Percentiles rank a stretch among this genome's conserved stretches.
Conservation (phyloP, 2,329 filamentous ascomycete genomes). For the Nectriaceae sp. region DNA sequence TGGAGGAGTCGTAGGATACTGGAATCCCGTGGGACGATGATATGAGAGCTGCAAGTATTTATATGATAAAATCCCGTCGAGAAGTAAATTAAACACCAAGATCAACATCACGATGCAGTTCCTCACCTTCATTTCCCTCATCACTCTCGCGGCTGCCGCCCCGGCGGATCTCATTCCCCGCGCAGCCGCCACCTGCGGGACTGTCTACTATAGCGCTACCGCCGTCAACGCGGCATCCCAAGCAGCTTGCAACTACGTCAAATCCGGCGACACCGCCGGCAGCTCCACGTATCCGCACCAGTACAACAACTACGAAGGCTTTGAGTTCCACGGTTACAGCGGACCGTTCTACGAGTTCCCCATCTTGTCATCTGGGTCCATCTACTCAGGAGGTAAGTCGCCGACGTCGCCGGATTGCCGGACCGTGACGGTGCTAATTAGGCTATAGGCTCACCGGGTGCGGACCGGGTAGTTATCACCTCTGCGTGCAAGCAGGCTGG, state of each 20-base stretch:
- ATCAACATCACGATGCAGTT: background rate
- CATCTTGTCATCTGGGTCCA: constrained; percentile 30
- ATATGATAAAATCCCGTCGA: too few relatives aligned
- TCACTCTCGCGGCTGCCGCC: background rate
- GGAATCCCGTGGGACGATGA: background rate
- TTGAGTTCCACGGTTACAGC: constrained; percentile 32
- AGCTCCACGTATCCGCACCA: constrained; percentile 39
- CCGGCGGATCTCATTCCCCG: background rate
- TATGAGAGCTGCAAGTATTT: too few relatives aligned
- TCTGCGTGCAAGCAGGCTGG: constrained; percentile 61
- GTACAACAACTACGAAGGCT: constrained; percentile 42
- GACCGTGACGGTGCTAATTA: background rate
- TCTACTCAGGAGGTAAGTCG: constrained; percentile 38
- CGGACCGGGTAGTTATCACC: constrained; percentile 66
- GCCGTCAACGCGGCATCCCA: constrained; percentile 31
- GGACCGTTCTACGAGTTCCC: constrained; percentile 44
- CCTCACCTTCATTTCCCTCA: background rate
- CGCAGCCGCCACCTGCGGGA: constrained; percentile 32
- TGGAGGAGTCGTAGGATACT: background rate
- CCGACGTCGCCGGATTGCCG: background rate
- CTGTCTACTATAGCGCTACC: constrained; percentile 27
- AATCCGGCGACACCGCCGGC: constrained; percentile 24
- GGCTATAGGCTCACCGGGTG: constrained; percentile 49
- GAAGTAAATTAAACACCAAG: too few relatives aligned
- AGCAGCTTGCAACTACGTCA: constrained; percentile 28